A percentile compares a stretch with the other conserved stretches of the same genome.
Conservation (phyloP, 495 filamentous ascomycete species). For the Aspergillus steynii region DNA sequence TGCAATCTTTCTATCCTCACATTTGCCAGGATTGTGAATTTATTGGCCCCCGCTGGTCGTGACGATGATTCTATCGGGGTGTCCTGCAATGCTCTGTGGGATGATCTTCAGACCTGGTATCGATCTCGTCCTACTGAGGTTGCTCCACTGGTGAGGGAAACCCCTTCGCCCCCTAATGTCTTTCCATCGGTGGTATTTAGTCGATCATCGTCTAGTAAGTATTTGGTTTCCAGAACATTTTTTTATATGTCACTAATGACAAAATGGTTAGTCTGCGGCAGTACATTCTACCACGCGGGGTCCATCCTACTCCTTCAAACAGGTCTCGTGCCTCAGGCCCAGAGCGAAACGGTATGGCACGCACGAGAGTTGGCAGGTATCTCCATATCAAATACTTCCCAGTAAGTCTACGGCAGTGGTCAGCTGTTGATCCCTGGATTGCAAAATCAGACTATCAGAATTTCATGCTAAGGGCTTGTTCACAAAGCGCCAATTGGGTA, state of each 20-base stretch:
- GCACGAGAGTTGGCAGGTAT: conserved; percentile 14
- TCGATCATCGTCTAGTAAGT: conserved; percentile 13
- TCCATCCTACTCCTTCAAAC: conserved; percentile 17
- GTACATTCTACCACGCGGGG: conserved; percentile 18
- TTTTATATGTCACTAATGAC: too few species aligned
- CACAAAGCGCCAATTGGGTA: conserved; percentile 17
- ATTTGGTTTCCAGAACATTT: neutral
- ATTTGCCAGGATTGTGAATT: conserved; percentile 17
- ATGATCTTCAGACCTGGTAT: conserved; percentile 14
- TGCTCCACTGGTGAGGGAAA: conserved; percentile 12
- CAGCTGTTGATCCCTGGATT: too few species aligned
- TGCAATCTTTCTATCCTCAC: conserved; percentile 16
- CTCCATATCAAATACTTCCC: conserved; percentile 15
- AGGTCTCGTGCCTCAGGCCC: conserved; percentile 1
- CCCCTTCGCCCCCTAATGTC: neutral
- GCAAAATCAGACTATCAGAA: neutral
- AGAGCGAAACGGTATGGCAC: conserved; percentile 11
- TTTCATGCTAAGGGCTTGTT: neutral
- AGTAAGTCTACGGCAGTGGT: conserved; percentile 8
- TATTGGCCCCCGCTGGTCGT: neutral
- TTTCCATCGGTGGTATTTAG: conserved; percentile 11
- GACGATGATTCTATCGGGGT: neutral
- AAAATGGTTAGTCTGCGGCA: conserved; percentile 13
- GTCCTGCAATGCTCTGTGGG: conserved; percentile 7
- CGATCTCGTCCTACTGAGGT: conserved; percentile 12